Conservation (phyloP, 2,329 filamentous ascomycete genomes). For the Calonectria ilicicola region DNA sequence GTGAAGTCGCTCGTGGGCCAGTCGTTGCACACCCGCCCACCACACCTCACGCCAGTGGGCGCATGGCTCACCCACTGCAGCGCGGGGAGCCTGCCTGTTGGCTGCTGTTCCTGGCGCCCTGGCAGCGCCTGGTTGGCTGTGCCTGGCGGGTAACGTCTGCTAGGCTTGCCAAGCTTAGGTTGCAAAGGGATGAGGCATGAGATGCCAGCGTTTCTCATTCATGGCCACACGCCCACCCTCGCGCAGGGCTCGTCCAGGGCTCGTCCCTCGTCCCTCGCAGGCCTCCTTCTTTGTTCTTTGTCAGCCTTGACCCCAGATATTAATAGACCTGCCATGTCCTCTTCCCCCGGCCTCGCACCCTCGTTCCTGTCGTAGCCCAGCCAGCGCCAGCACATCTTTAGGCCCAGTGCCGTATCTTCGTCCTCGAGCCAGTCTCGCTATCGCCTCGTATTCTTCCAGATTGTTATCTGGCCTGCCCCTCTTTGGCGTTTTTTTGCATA, state of each 20-base stretch:
- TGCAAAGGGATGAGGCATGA: not conserved
- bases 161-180: not conserved
- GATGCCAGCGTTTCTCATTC: conserved; percentile 9
- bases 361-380: conserved; percentile 1
- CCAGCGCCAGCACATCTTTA: not conserved
- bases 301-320: conserved; percentile 7
- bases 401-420: conserved; percentile 5
- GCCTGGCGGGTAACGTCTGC: not conserved
- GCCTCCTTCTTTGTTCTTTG: not conserved
- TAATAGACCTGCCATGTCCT: conserved; percentile 15
- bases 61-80: not conserved
- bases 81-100: not conserved
- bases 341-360: not conserved
- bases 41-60: not conserved
- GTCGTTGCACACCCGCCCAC: not conserved
- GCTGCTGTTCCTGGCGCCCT: not conserved
- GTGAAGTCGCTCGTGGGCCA: not conserved
- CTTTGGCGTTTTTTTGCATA: conserved; percentile 16
- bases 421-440: conserved; percentile 8
- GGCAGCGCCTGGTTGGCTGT: not conserved
- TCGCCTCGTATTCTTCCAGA: conserved; percentile 20
- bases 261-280: not conserved
- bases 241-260: not conserved
- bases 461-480: conserved; percentile 9
- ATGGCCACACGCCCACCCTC: conserved; percentile 2